These are phyloP conservation scores for Sugiyamaella marilandica DNA, from an alignment of 805 yeast species.

Conservation along the genomic window DNA sequence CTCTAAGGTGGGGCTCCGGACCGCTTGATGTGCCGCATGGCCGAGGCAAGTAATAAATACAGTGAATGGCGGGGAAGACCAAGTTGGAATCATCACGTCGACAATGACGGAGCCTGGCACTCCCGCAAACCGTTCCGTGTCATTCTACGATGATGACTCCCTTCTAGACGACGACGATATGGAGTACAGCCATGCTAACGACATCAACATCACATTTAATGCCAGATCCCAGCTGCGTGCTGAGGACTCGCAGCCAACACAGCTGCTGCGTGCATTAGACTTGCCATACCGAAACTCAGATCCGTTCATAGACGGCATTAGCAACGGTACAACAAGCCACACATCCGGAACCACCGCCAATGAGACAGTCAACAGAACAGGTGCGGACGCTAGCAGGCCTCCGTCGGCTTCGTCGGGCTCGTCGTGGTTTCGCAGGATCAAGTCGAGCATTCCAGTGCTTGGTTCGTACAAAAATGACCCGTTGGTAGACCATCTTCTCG, in stretches of 20 bases:
- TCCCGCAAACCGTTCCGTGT: not conserved
- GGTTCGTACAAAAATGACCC: not conserved
- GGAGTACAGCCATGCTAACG: not conserved
- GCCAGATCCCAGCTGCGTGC: not conserved
- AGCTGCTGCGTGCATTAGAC: no score
- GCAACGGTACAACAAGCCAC: no score
- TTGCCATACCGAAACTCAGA: no score
- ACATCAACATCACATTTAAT: not conserved
- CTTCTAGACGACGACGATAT: not conserved
- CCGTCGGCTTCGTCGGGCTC: not conserved
- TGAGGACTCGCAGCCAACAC: not conserved
- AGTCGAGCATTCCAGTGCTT: not conserved
- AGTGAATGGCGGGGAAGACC: not conserved
- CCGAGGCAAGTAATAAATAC: not conserved
- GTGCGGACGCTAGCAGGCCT: no score
- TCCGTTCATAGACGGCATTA: no score
- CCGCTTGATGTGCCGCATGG: not conserved
- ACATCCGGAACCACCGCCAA: no score
- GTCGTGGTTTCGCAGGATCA: not conserved
- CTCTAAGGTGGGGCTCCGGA: no score
- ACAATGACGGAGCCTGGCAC: not conserved
- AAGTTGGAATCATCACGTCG: not conserved
- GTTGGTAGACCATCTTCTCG: constrained; percentile 2
- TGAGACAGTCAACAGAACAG: no score
- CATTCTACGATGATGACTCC: not conserved